These are phyloP conservation scores for Tulasnella calospora DNA, from an alignment of 768 basidiomycete species.

Conservation along the genomic window DNA sequence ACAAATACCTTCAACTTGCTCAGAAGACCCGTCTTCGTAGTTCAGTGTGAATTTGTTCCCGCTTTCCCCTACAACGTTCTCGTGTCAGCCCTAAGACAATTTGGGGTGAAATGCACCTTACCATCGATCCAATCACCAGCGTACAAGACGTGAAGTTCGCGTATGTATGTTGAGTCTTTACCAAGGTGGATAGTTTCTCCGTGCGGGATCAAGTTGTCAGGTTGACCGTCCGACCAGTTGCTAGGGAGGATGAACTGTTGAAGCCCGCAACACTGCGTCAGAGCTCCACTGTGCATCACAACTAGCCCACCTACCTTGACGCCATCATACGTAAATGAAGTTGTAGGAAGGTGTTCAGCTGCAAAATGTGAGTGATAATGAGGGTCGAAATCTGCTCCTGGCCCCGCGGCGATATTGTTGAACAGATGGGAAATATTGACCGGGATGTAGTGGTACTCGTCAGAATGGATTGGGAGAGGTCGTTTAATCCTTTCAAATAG, in stretches of 20 bases:
- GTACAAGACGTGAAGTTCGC: slow-evolving; percentile 45
- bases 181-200: slow-evolving; percentile 42
- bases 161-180: slow-evolving; percentile 32
- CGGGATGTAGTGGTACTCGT: slow-evolving; percentile 23
- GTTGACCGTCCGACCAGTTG: background rate
- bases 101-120: slow-evolving; percentile 29
- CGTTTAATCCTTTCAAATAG: background rate
- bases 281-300: background rate
- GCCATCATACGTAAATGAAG: slow-evolving; percentile 18
- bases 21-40: slow-evolving; percentile 29
- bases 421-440: slow-evolving; percentile 26
- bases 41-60: slow-evolving; percentile 46
- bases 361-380: slow-evolving; percentile 21
- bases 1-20: slow-evolving; percentile 28
- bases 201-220: slow-evolving; percentile 44
- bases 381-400: slow-evolving; percentile 28
- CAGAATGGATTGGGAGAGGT: background rate
- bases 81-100: background rate
- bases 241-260: slow-evolving; percentile 24
- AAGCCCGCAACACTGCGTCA: background rate
- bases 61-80: slow-evolving; percentile 39
- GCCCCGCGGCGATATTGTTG: slow-evolving; percentile 29
- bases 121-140: slow-evolving; percentile 43
- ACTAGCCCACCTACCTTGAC: slow-evolving; percentile 14
- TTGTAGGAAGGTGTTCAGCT: slow-evolving; percentile 23